phyloP scores from a whole-genome alignment of 257 asterid species.

The Ballota nigra region DNA sequence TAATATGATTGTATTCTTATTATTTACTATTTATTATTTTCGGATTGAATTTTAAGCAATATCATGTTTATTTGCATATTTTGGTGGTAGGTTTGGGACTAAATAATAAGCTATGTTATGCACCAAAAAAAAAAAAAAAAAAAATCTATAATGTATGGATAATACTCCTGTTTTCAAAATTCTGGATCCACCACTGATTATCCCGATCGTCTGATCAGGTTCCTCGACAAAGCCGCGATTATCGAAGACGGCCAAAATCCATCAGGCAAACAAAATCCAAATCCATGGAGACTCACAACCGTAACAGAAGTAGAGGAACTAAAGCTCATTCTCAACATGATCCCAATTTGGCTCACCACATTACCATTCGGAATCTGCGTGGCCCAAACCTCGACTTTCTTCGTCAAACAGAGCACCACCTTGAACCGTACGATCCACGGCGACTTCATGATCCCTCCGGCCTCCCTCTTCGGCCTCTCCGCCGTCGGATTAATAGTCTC shows the following conservation, averaged over 20 bases:
- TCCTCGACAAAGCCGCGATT: slow-evolving; percentile 80
- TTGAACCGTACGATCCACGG: slow-evolving; percentile 39
- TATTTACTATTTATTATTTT: too few relatives aligned
- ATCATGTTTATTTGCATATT: too few relatives aligned
- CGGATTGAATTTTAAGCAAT: too few relatives aligned
- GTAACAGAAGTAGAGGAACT: slow-evolving; percentile 70
- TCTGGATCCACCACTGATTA: too few relatives aligned
- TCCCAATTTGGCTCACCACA: slow-evolving; percentile 76
- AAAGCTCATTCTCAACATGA: slow-evolving; percentile 59
- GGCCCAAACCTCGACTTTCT: slow-evolving; percentile 71
- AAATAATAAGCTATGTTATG: too few relatives aligned
- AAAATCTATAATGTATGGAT: too few relatives aligned
- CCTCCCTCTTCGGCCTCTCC: slow-evolving; percentile 52
- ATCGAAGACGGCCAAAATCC: slow-evolving; percentile 31
- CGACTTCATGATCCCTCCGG: slow-evolving; percentile 58
- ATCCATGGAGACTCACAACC: slow-evolving; percentile 60
- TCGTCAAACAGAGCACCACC: slow-evolving; percentile 64
- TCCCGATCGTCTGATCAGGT: too few relatives aligned
- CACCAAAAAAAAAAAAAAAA: too few relatives aligned
- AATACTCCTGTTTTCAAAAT: too few relatives aligned
- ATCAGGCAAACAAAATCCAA: slow-evolving; percentile 31
- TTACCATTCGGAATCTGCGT: slow-evolving; percentile 69
- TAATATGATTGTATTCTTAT: too few relatives aligned
- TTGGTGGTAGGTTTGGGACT: too few relatives aligned
- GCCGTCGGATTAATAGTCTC: slow-evolving; percentile 56